A percentile compares a stretch with the other conserved stretches of the same genome.
Conservation (phyloP, 2,329 filamentous ascomycete genomes). For the Botrytis medusae region DNA sequence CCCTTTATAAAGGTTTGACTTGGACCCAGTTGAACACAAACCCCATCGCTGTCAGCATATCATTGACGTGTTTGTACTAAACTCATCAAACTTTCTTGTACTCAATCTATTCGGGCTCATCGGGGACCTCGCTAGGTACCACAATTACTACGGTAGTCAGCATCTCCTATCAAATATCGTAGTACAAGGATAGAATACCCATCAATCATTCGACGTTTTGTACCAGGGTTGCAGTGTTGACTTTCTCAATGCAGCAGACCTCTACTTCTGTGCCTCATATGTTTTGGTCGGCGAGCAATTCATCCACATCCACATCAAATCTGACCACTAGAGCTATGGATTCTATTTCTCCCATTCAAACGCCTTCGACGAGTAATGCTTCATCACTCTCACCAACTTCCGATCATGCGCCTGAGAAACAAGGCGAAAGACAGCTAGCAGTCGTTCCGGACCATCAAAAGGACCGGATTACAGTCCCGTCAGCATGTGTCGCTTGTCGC, state of each 20-base stretch:
- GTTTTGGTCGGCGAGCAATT: slow-evolving; percentile 33
- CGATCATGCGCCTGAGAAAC: slow-evolving; percentile 21
- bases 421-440: slow-evolving; percentile 23
- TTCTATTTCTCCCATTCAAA: slow-evolving; percentile 18
- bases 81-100: background rate
- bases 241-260: slow-evolving; percentile 20
- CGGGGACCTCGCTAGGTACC: slow-evolving; percentile 22
- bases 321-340: slow-evolving; percentile 24
- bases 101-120: slow-evolving; percentile 18
- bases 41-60: slow-evolving; percentile 6
- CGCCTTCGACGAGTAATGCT: slow-evolving; percentile 23
- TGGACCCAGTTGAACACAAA: background rate
- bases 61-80: slow-evolving; percentile 5
- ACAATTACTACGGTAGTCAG: slow-evolving; percentile 20
- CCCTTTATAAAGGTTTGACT: slow-evolving; percentile 7
- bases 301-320: slow-evolving; percentile 23
- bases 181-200: slow-evolving; percentile 16
- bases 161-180: slow-evolving; percentile 2
- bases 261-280: slow-evolving; percentile 25
- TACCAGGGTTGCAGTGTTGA: slow-evolving; percentile 15
- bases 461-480: slow-evolving; percentile 34
- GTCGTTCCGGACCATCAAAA: slow-evolving; percentile 23
- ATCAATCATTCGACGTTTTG: slow-evolving; percentile 16
- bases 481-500: slow-evolving; percentile 38
- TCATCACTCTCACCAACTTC: slow-evolving; percentile 20